Conservation (phyloP, 192 early-diverging fungal species). For the Coemansia sp. region DNA sequence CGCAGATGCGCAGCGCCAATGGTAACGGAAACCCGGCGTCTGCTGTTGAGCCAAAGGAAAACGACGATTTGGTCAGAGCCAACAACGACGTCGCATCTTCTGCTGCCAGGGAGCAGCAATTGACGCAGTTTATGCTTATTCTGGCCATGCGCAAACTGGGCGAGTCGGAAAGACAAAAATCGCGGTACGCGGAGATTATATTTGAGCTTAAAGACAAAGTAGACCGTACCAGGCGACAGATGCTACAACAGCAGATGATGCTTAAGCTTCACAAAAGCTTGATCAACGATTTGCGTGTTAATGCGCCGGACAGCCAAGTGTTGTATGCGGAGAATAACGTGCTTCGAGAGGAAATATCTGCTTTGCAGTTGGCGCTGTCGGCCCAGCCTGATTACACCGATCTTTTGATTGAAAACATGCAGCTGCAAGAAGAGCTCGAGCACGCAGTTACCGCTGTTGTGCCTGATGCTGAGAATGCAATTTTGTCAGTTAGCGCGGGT, state of each 20-base stretch:
- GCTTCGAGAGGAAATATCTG: constrained; percentile 46
- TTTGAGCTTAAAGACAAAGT: constrained; percentile 50
- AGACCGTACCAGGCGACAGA: constrained; percentile 36
- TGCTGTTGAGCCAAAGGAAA: not conserved
- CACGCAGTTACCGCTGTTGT: not conserved
- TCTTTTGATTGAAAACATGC: constrained; percentile 46
- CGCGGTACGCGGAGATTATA: constrained; percentile 51
- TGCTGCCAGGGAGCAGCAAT: constrained; percentile 34
- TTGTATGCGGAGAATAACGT: constrained; percentile 42
- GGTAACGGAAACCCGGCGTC: not conserved
- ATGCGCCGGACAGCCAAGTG: constrained; percentile 17
- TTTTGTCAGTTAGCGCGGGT: too few species aligned
- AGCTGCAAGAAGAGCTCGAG: constrained; percentile 36
- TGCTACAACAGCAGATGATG: constrained; percentile 46
- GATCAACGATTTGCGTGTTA: constrained; percentile 29
- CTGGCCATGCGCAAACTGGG: constrained; percentile 56
- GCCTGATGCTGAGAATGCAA: not conserved
- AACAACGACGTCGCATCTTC: not conserved
- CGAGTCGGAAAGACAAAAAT: constrained; percentile 55
- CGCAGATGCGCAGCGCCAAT: constrained; percentile 7
- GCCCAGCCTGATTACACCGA: constrained; percentile 46
- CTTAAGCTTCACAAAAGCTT: constrained; percentile 41
- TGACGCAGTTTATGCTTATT: constrained; percentile 46
- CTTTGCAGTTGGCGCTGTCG: constrained; percentile 32
- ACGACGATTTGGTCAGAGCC: not conserved